These are phyloP conservation scores for Diaporthe sp. DNA, from an alignment of 2,329 filamentous ascomycete species.

Conservation along the genomic window DNA sequence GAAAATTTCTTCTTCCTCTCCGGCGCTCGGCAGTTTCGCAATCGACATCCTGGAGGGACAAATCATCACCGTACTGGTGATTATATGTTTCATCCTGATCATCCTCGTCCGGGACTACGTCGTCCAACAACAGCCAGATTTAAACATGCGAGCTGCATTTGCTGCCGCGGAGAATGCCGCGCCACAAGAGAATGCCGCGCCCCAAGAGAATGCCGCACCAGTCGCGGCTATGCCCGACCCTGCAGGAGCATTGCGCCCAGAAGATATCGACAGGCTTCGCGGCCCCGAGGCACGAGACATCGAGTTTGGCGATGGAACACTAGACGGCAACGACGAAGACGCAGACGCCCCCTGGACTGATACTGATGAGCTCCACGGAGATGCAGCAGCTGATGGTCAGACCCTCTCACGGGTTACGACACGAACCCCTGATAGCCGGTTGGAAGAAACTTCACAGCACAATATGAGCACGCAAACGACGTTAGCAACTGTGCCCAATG, in stretches of 20 bases:
- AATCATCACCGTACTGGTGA: conserved; percentile 90
- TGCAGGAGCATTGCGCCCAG: conserved; percentile 12
- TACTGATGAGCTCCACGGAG: background rate
- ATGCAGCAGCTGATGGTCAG: conserved; percentile 3
- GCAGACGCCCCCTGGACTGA: background rate
- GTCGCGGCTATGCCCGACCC: conserved; percentile 17
- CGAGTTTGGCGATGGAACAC: conserved; percentile 3
- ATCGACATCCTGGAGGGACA: conserved; percentile 92
- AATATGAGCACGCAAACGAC: background rate
- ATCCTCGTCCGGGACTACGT: conserved; percentile 98
- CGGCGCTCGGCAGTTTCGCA: conserved; percentile 31
- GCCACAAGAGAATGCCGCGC: conserved; percentile 35
- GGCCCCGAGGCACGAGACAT: conserved; percentile 29
- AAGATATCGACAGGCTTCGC: conserved; percentile 21
- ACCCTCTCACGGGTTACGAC: background rate
- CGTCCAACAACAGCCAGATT: conserved; percentile 94
- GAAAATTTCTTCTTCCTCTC: conserved; percentile 73
- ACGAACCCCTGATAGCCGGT: background rate
- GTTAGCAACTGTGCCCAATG: too few relatives aligned
- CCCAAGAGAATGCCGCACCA: conserved; percentile 17
- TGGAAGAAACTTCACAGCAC: background rate
- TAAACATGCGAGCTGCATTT: conserved; percentile 80
- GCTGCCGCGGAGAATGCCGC: conserved; percentile 47
- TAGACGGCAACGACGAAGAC: conserved; percentile 25
- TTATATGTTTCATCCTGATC: conserved; percentile 94